phyloP scores from a whole-genome alignment of 768 basidiomycete genomes.

The Rhizopogon vulgaris region DNA sequence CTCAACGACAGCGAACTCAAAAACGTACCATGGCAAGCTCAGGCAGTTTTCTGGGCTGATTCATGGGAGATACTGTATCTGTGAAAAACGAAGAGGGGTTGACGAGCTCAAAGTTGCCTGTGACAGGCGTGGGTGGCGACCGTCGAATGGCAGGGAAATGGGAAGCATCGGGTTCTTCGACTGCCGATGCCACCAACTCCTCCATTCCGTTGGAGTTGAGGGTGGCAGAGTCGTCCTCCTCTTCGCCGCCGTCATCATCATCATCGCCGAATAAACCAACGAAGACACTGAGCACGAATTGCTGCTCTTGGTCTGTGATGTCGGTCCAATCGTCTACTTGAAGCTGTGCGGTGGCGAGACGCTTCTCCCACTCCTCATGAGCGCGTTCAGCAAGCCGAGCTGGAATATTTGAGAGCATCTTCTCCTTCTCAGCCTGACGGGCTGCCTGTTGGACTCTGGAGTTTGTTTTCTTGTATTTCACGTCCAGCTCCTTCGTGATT shows the following conservation, averaged over 20 bases:
- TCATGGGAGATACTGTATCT: slow-evolving; percentile 13
- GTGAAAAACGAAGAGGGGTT: slow-evolving; percentile 22
- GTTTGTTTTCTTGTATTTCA: slow-evolving; percentile 24
- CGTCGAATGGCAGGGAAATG: neutral
- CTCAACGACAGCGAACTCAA: neutral
- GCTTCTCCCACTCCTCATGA: slow-evolving; percentile 28
- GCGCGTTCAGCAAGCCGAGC: slow-evolving; percentile 23
- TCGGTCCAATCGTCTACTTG: slow-evolving; percentile 25
- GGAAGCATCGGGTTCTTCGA: slow-evolving; percentile 13
- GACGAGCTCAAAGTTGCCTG: slow-evolving; percentile 12
- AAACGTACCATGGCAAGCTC: slow-evolving; percentile 24
- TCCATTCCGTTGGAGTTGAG: neutral
- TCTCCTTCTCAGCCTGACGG: slow-evolving; percentile 23
- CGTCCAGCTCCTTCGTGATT: slow-evolving; percentile 22
- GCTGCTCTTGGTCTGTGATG: slow-evolving; percentile 27
- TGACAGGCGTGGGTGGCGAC: slow-evolving; percentile 1
- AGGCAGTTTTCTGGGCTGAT: slow-evolving; percentile 22
- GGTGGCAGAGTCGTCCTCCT: neutral
- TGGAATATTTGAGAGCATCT: slow-evolving; percentile 16
- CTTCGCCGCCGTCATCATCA: slow-evolving; percentile 23
- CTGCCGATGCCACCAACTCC: slow-evolving; percentile 7
- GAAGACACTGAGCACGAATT: slow-evolving; percentile 23
- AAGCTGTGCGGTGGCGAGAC: slow-evolving; percentile 22
- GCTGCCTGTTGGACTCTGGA: slow-evolving; percentile 21
- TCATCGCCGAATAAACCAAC: slow-evolving; percentile 21